A percentile compares a stretch with the other conserved stretches of the same genome.
Conservation (phyloP, 768 basidiomycete species). For the Tylopilus felleus region DNA sequence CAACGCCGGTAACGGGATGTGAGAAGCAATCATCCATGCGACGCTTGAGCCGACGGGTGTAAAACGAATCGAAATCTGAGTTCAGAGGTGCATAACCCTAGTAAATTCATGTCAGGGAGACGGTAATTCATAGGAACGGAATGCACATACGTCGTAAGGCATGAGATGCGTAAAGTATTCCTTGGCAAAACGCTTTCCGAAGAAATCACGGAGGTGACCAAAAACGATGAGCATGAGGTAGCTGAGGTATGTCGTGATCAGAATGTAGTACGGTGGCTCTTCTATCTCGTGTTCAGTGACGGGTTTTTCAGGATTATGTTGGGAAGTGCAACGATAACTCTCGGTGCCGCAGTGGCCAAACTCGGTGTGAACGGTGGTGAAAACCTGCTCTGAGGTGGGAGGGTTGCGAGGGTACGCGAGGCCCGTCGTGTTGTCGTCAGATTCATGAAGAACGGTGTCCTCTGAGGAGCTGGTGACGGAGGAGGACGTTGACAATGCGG, state of each 20-base stretch:
- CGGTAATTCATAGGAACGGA: not conserved
- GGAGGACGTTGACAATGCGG: constrained; percentile 71
- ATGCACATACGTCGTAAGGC: constrained; percentile 70
- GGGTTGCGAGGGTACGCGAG: constrained; percentile 61
- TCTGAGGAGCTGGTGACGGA: constrained; percentile 67
- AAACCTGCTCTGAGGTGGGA: constrained; percentile 78
- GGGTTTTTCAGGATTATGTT: constrained; percentile 47
- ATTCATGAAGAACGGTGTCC: constrained; percentile 59
- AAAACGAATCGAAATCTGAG: constrained; percentile 99
- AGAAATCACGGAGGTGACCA: constrained; percentile 92
- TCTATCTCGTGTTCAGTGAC: constrained; percentile 59
- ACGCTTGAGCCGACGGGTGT: constrained; percentile 90
- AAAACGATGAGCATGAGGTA: constrained; percentile 90
- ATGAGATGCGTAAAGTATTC: constrained; percentile 76
- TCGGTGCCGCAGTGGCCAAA: constrained; percentile 89
- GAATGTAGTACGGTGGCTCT: constrained; percentile 90
- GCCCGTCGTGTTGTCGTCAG: constrained; percentile 51
- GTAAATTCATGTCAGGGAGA: not conserved
- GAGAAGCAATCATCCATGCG: constrained; percentile 96
- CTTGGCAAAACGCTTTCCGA: constrained; percentile 80
- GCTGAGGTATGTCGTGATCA: constrained; percentile 88
- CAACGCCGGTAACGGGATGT: constrained; percentile 89
- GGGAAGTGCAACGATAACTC: constrained; percentile 63
- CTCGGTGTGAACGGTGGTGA: constrained; percentile 80
- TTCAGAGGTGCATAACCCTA: constrained; percentile 96